Percentiles rank a stretch among this genome's conserved stretches.
Conservation (phyloP, 2,329 filamentous ascomycete genomes). For the Fusarium sp. region DNA sequence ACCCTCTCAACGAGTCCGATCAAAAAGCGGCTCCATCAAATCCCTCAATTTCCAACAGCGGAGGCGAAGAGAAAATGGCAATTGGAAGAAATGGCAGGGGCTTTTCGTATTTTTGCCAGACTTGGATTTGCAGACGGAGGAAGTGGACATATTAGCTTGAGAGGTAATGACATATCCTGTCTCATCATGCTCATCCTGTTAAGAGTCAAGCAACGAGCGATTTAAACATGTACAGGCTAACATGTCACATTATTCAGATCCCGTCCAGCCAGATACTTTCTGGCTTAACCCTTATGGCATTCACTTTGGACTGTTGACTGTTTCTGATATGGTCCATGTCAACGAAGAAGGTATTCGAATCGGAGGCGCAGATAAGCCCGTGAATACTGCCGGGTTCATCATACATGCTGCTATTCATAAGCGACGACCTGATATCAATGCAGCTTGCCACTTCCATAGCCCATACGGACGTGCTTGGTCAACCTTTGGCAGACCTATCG, state of each 20-base stretch:
- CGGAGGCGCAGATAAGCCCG: constrained; percentile 69
- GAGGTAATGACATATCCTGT: too few species aligned
- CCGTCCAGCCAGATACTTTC: constrained; percentile 53
- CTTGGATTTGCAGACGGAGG: constrained; percentile 61
- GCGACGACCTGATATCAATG: constrained; percentile 73
- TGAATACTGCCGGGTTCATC: constrained; percentile 49
- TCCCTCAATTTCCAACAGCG: constrained; percentile 11
- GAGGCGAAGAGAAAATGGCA: constrained; percentile 42
- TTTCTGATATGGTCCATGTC: constrained; percentile 77
- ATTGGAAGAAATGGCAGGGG: constrained; percentile 59
- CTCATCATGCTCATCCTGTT: too few species aligned
- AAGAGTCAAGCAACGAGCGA: too few species aligned
- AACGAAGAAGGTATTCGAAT: constrained; percentile 71
- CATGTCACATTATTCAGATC: constrained; percentile 38
- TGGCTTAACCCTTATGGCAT: constrained; percentile 71
- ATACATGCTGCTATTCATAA: constrained; percentile 77
- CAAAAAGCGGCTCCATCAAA: constrained; percentile 24
- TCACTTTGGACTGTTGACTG: constrained; percentile 76
- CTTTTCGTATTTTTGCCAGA: constrained; percentile 63
- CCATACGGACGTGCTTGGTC: constrained; percentile 76
- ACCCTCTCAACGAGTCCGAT: not conserved
- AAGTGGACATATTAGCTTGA: constrained; percentile 57
- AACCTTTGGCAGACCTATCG: constrained; percentile 71
- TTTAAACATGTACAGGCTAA: constrained; percentile 6
- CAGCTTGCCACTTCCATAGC: constrained; percentile 77